Evolutionary conservation across 2,329 filamentous ascomycete species (phyloP).

Genomic region (Claviceps quebecensis): DNA sequence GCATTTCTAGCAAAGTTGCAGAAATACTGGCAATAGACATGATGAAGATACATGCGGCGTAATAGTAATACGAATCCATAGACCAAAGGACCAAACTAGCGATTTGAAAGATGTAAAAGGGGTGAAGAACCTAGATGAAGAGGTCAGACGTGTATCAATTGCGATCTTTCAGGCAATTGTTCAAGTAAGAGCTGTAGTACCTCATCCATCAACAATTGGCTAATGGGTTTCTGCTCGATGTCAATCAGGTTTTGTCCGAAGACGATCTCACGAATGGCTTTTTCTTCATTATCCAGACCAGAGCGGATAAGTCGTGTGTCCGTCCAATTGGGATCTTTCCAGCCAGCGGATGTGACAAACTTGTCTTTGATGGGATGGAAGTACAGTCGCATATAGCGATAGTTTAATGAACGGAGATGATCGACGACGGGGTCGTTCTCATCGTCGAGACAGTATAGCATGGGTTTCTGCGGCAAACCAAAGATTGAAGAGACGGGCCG

Average conservation of each 20-base stretch:
- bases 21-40: slow-evolving; percentile 90
- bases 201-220: slow-evolving; percentile 79
- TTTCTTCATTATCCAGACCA: slow-evolving; percentile 81
- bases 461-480: slow-evolving; percentile 48
- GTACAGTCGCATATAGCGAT: slow-evolving; percentile 86
- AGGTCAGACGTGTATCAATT: background rate
- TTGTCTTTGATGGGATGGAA: slow-evolving; percentile 83
- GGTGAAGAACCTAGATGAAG: slow-evolving; percentile 61
- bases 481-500: slow-evolving; percentile 50
- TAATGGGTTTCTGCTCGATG: slow-evolving; percentile 75
- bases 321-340: slow-evolving; percentile 89
- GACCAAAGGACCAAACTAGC: slow-evolving; percentile 92
- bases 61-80: slow-evolving; percentile 93
- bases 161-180: background rate
- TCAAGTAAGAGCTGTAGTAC: slow-evolving; percentile 25
- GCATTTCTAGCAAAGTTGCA: slow-evolving; percentile 80
- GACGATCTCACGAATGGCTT: slow-evolving; percentile 65
- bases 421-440: slow-evolving; percentile 61
- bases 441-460: slow-evolving; percentile 39
- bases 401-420: slow-evolving; percentile 67
- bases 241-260: slow-evolving; percentile 88
- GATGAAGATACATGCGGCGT: slow-evolving; percentile 83
- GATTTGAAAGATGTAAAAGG: slow-evolving; percentile 96
- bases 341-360: slow-evolving; percentile 73
- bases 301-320: slow-evolving; percentile 58